Base-by-base conservation (phyloP, 331 rosid species). In the Spiraea crenata region DNA sequence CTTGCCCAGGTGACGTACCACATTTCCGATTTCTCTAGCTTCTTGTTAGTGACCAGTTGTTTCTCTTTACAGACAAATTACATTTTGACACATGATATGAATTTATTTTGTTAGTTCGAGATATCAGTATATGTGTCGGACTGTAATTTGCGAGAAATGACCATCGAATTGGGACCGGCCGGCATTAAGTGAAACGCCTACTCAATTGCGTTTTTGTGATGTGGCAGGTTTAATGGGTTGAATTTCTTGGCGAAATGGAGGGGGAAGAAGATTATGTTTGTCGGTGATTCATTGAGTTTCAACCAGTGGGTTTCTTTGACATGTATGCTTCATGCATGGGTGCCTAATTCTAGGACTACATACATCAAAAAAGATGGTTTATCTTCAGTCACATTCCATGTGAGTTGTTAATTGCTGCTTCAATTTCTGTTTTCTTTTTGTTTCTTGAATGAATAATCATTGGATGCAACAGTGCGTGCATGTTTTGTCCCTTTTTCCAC, bases 231-330 rank as follows among this genome's bases (percentile, higher is more conserved):
- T 71, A 89, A 89, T 62, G 96, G 88, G 60, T 62, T 85, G 76
- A 59, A 70, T 74, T 87, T 95, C 61, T 69, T 95, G 69, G 77
- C 55, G 59, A 89, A 83, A 73, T 95, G 93, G 85, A 87, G 92
- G 31, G 95, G 95, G 51, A 91, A 95, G 87, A 95, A 87, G 86
- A 91, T 95, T 12, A 95, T 91, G 99, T 95, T 95, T 44, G 97
- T 95, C 0, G 99, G 99, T 3, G 99, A 95, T 56, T 95, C 99
- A 0, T 45, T 91, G 85, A 91, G 99, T 68, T 72, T 83, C 79
- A 95, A 95, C 76, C 99, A 95, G 72, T 95, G 92, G 83, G 83
- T 84, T 61, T 95, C 99, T 9, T 44, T 95, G 59, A 82, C 96
- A 1, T 95, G 99, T 83, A 85, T 95, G 97, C 73, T 95, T 73